Evolutionary conservation across 2,329 filamentous ascomycete species (phyloP).

Genomic region (Teratosphaeria viscida): DNA sequence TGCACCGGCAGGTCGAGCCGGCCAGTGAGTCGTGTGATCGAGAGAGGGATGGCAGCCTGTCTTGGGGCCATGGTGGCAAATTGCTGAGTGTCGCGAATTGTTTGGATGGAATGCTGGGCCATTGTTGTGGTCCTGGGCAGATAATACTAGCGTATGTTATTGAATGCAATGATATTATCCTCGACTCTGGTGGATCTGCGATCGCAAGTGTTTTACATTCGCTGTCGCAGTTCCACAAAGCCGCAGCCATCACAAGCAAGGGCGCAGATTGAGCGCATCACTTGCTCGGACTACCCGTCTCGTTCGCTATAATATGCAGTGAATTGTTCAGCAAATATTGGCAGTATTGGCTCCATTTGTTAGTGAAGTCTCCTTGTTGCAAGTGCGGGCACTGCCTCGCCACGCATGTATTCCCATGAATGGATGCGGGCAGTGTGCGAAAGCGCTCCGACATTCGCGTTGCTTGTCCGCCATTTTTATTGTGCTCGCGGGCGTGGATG

Average conservation of each 20-base stretch:
- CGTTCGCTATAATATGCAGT: too few species aligned
- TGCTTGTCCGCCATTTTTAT: too few species aligned
- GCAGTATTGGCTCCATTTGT: too few species aligned
- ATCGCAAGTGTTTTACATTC: background rate
- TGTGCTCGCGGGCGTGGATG: too few species aligned
- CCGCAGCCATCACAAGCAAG: background rate
- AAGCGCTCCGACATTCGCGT: too few species aligned
- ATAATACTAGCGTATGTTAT: background rate
- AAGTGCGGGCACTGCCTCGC: too few species aligned
- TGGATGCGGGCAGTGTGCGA: too few species aligned
- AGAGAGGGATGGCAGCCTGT: conserved; percentile 15
- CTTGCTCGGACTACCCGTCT: background rate
- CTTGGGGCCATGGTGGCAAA: conserved; percentile 18
- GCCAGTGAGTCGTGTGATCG: conserved; percentile 8
- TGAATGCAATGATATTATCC: background rate
- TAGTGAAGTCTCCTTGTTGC: too few species aligned
- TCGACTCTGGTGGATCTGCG: background rate
- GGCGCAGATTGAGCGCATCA: background rate
- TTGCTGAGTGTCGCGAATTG: conserved; percentile 7
- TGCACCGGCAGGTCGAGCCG: background rate
- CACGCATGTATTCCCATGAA: too few species aligned
- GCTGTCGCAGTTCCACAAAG: background rate
- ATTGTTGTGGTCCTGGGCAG: conserved; percentile 12
- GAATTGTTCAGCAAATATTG: too few species aligned
- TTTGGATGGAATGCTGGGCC: conserved; percentile 15